Conservation (phyloP, 257 asterid genomes). For the Forsythia viridissima region DNA sequence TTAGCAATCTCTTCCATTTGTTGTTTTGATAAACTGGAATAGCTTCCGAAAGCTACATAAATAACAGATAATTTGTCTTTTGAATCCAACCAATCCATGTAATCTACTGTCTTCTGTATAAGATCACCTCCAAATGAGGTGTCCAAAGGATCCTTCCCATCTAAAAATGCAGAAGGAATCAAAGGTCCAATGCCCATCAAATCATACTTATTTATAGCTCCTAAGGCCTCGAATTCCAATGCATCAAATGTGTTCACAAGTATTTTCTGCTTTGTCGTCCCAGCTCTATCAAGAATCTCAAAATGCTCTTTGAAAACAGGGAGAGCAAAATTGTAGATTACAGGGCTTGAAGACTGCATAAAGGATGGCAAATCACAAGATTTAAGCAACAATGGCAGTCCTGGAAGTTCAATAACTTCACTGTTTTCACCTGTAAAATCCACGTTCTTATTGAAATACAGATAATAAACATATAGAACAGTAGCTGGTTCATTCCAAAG, state of each 20-base stretch:
- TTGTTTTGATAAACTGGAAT: constrained; percentile 21
- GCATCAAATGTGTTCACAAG: constrained; percentile 46
- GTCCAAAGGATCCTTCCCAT: constrained; percentile 47
- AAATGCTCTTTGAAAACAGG: constrained; percentile 23
- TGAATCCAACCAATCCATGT: too few species aligned
- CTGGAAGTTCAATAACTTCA: too few species aligned
- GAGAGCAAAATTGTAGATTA: constrained; percentile 12
- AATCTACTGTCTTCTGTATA: too few species aligned
- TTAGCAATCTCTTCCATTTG: constrained; percentile 37
- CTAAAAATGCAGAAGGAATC: constrained; percentile 48
- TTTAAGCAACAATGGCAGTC: too few species aligned
- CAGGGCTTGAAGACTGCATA: constrained; percentile 25
- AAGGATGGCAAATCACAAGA: too few species aligned
- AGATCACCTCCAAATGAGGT: too few species aligned
- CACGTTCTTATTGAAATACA: too few species aligned
- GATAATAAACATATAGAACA: too few species aligned
- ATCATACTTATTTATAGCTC: constrained; percentile 23
- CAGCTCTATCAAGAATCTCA: constrained; percentile 28
- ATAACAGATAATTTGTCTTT: too few species aligned
- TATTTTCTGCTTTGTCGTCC: constrained; percentile 3
- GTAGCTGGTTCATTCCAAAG: too few species aligned
- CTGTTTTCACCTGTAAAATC: too few species aligned
- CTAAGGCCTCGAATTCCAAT: constrained; percentile 36
- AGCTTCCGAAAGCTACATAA: too few species aligned
- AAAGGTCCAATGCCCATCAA: constrained; percentile 49